Base-by-base conservation (phyloP, 441 rosid species). In the Cnidoscolus chayamansa region DNA sequence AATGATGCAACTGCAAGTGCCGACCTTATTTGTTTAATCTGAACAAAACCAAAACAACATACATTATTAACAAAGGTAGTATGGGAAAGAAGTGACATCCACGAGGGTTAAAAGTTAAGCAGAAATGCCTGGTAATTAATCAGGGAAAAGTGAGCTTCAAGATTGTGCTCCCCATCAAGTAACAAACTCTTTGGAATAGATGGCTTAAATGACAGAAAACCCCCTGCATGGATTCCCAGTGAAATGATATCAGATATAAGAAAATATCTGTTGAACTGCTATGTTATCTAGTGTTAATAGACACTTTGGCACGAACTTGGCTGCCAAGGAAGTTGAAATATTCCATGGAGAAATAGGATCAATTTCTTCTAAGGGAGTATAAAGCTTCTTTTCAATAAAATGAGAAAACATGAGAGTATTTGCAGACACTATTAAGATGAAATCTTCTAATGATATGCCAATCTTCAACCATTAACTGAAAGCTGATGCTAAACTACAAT, bases 11-110 rank as follows among this genome's bases (percentile, higher is more conserved):
- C 84, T 78, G 98, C 94, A 35, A 96, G 86, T 13, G 99, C 99
- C 12, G 90, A 80, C 86, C 98, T 89, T 77, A 96, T 88, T 80
- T 96, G 97, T 79, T 89, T 93, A 49, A 90, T 88, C 99, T 96
- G 88, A 63, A 80, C 49, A 79, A 67, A 75, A 65, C 40, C 57
- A 77, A 72, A 58, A 63, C 63, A 67, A 61, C 50, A 72, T 56
- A 76, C 58, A 66, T 68, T 55, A 56, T 82, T 71, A 60, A 55
- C 72, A 64, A 25, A 63, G 62, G 70, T 57, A 65, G 17, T n/a
- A 49, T 10, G 10, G 10, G 53, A 25, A 40, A 35, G 35, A 68
- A 76, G 72, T 60, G 62, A 67, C 32, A 77, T 47, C 66, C 68
- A 43, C 50, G 69, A 56, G 58, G 61, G 53, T 47, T 70, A 80